Evolutionary conservation across 2,329 filamentous ascomycete species (phyloP), one percentile per base, ranked within the genome.

Genomic region (Fusarium burgessii): DNA sequence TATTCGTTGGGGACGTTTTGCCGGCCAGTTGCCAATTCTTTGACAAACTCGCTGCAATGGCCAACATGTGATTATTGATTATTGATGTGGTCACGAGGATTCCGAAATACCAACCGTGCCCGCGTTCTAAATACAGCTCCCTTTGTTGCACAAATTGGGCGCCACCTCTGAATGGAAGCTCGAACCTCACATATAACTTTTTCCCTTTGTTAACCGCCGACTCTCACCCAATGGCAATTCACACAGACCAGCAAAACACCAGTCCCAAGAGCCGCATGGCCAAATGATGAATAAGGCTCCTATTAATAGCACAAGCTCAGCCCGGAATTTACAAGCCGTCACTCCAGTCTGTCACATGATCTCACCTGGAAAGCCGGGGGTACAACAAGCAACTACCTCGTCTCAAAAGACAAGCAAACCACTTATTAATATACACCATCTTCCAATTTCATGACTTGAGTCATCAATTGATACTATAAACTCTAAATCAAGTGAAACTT

Each of bases 81-180:
- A 13, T 3, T 45, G 42, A 27, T 18, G 7, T 18, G 5, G 42
- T 43, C 42, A 27, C 27, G 17, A n/a, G n/a, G 1, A 25, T 11
- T 15, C 4, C 13, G 0, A 18, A 1, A 1, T 18, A 15, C 41
- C 41, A 25, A 25, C 23, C 23, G 4, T 20, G 15, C 0, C 41
- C 10, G 6, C 18, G 33, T n/a, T 5, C 23, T 45, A 27, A 45
- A 45, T 25, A 45, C 1, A 17, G 14, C 23, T 27, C 27, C 25
- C 42, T n/a, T 18, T 27, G 42, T 45, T 45, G 42, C 23, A 4
- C 8, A 23, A 2, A 18, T 18, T 0, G 10, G 23, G 10, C 20
- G 7, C 42, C 25, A 20, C 10, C 23, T 43, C 10, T 25, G 0
- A 43, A 27, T 14, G 11, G 7, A 45, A 45, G 3, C 17, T 1